Evolutionary conservation across 257 asterid genomes (phyloP).

Genomic region (Lithospermum erythrorhizon): DNA sequence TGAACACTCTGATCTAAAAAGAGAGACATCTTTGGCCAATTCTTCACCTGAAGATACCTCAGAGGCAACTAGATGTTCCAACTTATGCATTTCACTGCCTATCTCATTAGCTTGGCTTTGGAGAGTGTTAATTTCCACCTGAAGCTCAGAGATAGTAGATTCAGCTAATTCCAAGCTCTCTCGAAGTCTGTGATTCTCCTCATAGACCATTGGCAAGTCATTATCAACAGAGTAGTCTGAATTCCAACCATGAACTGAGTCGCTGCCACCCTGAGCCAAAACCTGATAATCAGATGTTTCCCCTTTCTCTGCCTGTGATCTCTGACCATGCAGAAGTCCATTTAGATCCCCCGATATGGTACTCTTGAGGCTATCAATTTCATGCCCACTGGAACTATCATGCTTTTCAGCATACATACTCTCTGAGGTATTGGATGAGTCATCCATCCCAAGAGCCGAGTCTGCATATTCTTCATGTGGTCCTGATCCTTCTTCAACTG

Average conservation of each 20-base stretch:
- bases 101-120: slow-evolving; percentile 64
- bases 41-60: slow-evolving; percentile 59
- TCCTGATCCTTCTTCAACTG: slow-evolving; percentile 54
- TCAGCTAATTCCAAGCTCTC: slow-evolving; percentile 71
- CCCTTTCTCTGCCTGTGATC: slow-evolving; percentile 34
- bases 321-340: slow-evolving; percentile 31
- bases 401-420: slow-evolving; percentile 70
- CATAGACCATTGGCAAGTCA: slow-evolving; percentile 48
- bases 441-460: slow-evolving; percentile 58
- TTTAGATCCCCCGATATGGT: slow-evolving; percentile 28
- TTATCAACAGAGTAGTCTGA: slow-evolving; percentile 46
- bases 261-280: slow-evolving; percentile 32
- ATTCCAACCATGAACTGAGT: slow-evolving; percentile 46
- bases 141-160: slow-evolving; percentile 58
- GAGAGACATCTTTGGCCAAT: slow-evolving; percentile 49
- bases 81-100: slow-evolving; percentile 52
- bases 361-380: slow-evolving; percentile 39
- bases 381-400: slow-evolving; percentile 38
- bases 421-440: slow-evolving; percentile 79
- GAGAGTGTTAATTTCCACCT: slow-evolving; percentile 69
- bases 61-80: slow-evolving; percentile 39
- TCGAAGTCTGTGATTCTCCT: slow-evolving; percentile 67
- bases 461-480: slow-evolving; percentile 51
- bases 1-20: slow-evolving; percentile 57
- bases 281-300: slow-evolving; percentile 41